phyloP scores from a whole-genome alignment of 495 filamentous ascomycete genomes.

The Penicillium dipodomyicola region DNA sequence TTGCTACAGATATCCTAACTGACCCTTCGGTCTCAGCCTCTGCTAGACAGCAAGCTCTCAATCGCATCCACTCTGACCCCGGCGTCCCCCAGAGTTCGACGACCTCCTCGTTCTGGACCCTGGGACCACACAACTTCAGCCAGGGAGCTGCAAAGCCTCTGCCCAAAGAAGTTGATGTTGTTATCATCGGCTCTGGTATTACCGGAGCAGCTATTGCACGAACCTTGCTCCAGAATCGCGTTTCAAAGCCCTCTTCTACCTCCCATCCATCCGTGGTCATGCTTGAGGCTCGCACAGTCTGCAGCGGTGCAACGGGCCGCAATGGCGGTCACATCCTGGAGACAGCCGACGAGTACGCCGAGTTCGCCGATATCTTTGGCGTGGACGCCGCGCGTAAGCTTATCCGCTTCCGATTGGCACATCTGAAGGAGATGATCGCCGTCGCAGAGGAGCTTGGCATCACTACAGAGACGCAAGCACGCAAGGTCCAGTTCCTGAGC shows the following conservation, averaged over 20 bases:
- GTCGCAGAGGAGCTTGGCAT: conserved; percentile 33
- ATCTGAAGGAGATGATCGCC: conserved; percentile 32
- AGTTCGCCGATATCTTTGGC: conserved; percentile 24
- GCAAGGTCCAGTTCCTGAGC: conserved; percentile 36
- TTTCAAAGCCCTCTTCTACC: conserved; percentile 27
- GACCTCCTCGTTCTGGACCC: conserved; percentile 70
- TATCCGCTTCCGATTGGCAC: conserved; percentile 30
- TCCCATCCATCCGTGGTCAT: conserved; percentile 54
- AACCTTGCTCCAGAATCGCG: conserved; percentile 49
- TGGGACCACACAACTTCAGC: conserved; percentile 51
- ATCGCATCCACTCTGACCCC: conserved; percentile 30
- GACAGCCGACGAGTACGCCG: conserved; percentile 29
- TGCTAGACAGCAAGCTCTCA: conserved; percentile 26
- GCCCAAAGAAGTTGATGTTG: conserved; percentile 57
- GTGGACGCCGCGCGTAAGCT: conserved; percentile 28
- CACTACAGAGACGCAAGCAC: conserved; percentile 24
- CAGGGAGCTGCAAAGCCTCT: conserved; percentile 60
- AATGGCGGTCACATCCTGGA: conserved; percentile 44
- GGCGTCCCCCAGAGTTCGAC: conserved; percentile 44
- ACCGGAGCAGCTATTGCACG: conserved; percentile 66
- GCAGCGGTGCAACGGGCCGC: conserved; percentile 77
- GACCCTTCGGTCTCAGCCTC: conserved; percentile 19
- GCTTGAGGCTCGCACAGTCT: conserved; percentile 76
- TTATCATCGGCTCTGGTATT: conserved; percentile 72
- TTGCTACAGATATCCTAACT: conserved; percentile 21